Conservation (phyloP, 352 stramenopile species). For the Elongisporangium undulatum region DNA sequence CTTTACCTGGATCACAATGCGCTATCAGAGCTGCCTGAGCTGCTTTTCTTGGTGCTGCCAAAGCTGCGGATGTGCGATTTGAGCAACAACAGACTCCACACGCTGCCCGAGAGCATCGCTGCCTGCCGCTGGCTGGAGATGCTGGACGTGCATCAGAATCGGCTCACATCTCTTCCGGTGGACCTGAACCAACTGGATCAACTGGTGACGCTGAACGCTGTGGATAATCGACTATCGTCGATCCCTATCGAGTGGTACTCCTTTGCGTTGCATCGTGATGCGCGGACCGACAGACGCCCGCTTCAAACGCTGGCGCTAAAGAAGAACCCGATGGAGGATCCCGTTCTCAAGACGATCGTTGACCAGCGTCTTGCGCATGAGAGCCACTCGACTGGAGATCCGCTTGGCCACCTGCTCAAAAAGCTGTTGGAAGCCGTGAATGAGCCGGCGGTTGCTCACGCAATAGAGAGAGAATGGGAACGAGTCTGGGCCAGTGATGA, state of each 20-base stretch:
- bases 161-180: constrained; percentile 21
- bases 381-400: not conserved
- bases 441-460: constrained; percentile 7
- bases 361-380: not conserved
- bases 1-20: constrained; percentile 46
- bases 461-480: constrained; percentile 15
- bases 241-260: constrained; percentile 46
- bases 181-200: constrained; percentile 19
- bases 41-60: constrained; percentile 36
- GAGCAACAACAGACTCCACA: constrained; percentile 32
- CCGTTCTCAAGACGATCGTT: constrained; percentile 29
- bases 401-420: constrained; percentile 8
- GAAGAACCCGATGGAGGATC: constrained; percentile 35
- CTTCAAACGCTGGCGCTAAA: constrained; percentile 40
- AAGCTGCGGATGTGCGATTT: constrained; percentile 29
- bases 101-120: constrained; percentile 26
- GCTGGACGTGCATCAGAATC: constrained; percentile 51
- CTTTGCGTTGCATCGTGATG: constrained; percentile 23
- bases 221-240: constrained; percentile 34
- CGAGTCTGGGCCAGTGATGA: constrained; percentile 23
- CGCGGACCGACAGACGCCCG: constrained; percentile 6
- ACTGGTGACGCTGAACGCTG: constrained; percentile 38
- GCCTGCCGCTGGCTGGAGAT: constrained; percentile 24
- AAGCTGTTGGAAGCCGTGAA: constrained; percentile 18
- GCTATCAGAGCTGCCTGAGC: constrained; percentile 31